Base-by-base conservation (phyloP, 2,329 filamentous ascomycete genomes). In the Arthroderma sp. region DNA sequence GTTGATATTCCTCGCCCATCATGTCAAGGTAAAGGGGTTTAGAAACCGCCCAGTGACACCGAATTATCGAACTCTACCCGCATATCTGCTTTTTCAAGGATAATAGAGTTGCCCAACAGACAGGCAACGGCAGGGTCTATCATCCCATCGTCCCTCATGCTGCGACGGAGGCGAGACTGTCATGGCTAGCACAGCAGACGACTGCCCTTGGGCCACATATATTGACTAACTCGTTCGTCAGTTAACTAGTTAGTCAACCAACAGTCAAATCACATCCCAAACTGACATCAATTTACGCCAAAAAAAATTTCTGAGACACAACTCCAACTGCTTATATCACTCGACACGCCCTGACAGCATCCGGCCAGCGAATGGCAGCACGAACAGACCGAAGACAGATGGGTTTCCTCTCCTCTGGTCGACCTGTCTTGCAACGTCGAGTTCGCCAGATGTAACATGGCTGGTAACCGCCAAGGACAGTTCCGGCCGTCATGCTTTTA, bases 231-330 rank as follows among this genome's bases (percentile, higher is more conserved):
- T n/a, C n/a, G n/a, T n/a, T n/a, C n/a, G n/a, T n/a, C n/a, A n/a
- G n/a, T n/a, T n/a, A n/a, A n/a, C n/a, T n/a, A n/a, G n/a, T n/a
- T n/a, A n/a, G n/a, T n/a, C n/a, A n/a, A n/a, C n/a, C n/a, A n/a
- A 31, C 28, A 7, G 28, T 15, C 21, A 23, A 37, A 9, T 6
- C 19, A 5, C 19, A 47, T 47, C 21, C 2, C 13, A 11, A 13
- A 15, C 1, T 47, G 8, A n/a, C 11, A 15, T 9, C 47, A 15
- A 4, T 9, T 35, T 33, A 31, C 15, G 5, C 23, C 8, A 1
- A 51, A 51, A n/a, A n/a, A n/a, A n/a, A n/a, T n/a, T n/a, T 33
- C 47, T 51, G 47, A 51, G 47, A 51, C 47, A 51, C 47, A 43
- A 21, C n/a, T 13, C 5, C 17, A 6, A 4, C 13, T 7, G 28